Evolutionary conservation across 139 green algal genomes (phyloP).

Genomic region (Coelastrella sp.): DNA sequence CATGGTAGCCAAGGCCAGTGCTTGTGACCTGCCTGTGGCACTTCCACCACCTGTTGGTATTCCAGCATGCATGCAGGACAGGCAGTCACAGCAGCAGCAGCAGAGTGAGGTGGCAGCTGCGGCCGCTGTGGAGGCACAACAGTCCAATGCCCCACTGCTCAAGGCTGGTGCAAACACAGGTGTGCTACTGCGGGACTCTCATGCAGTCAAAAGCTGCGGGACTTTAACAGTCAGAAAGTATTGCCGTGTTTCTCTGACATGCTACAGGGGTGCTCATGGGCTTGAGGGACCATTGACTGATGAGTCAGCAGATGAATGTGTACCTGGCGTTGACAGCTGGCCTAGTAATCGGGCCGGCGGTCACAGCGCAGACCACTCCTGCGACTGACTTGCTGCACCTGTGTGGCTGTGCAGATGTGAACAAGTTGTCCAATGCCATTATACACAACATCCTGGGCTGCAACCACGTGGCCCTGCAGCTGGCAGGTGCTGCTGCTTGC

Average conservation of each 20-base stretch:
- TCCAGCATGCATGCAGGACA: constrained; percentile 18
- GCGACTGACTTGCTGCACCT: neutral
- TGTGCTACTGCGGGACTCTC: neutral
- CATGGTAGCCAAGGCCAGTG: constrained; percentile 22
- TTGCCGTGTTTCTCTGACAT: too few relatives aligned
- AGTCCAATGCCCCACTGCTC: constrained; percentile 15
- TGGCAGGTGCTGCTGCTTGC: constrained; percentile 45
- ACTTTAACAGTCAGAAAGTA: too few relatives aligned
- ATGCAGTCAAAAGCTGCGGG: too few relatives aligned
- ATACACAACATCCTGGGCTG: constrained; percentile 43
- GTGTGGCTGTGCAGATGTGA: constrained; percentile 19
- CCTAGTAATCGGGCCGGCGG: too few relatives aligned
- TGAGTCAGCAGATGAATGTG: too few relatives aligned
- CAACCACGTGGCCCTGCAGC: constrained; percentile 41
- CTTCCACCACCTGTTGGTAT: constrained; percentile 45
- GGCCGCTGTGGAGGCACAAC: neutral
- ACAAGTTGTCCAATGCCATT: constrained; percentile 46
- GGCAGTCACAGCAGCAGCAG: constrained; percentile 35
- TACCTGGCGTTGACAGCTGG: too few relatives aligned
- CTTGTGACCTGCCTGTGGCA: constrained; percentile 1
- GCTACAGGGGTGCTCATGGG: too few relatives aligned
- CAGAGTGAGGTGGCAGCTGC: neutral
- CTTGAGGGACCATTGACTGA: too few relatives aligned
- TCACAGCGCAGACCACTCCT: too few relatives aligned
- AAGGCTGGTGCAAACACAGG: constrained; percentile 40